Evolutionary conservation across 495 filamentous ascomycete genomes (phyloP).

Genomic region (Lophium mytilinum): DNA sequence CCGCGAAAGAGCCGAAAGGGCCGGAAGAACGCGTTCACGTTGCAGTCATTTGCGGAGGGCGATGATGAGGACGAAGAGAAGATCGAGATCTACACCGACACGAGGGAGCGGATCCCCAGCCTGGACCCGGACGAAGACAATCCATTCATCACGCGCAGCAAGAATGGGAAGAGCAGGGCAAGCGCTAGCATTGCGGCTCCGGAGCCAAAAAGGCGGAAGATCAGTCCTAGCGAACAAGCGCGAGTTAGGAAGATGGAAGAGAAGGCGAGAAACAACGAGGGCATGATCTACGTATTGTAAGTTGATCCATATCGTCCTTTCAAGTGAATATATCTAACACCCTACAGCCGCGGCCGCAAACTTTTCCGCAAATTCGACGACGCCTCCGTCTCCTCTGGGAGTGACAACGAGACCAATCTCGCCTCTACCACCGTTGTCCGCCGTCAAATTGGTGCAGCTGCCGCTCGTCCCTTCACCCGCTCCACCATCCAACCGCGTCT

Average conservation of each 20-base stretch:
- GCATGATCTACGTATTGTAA: slow-evolving; percentile 82
- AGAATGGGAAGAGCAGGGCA: slow-evolving; percentile 35
- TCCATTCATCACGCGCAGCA: slow-evolving; percentile 52
- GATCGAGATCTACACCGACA: slow-evolving; percentile 85
- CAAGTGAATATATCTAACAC: slow-evolving; percentile 6
- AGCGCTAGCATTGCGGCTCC: slow-evolving; percentile 1
- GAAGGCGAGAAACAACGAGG: slow-evolving; percentile 59
- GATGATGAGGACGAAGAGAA: slow-evolving; percentile 33
- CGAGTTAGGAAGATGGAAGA: slow-evolving; percentile 43
- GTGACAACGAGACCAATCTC: slow-evolving; percentile 38
- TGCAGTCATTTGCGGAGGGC: slow-evolving; percentile 62
- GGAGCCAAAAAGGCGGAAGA: slow-evolving; percentile 10
- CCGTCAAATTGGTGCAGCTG: slow-evolving; percentile 28
- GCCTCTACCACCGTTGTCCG: slow-evolving; percentile 43
- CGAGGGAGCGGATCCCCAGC: slow-evolving; percentile 74
- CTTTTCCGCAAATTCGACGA: slow-evolving; percentile 60
- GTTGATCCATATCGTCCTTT: slow-evolving; percentile 32
- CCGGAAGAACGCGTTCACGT: slow-evolving; percentile 52
- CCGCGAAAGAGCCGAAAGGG: slow-evolving; percentile 47
- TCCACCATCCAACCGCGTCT: slow-evolving; percentile 74
- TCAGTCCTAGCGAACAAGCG: neutral
- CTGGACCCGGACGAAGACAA: slow-evolving; percentile 58
- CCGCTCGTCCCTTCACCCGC: slow-evolving; percentile 53
- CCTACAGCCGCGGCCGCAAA: slow-evolving; percentile 76
- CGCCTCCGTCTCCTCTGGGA: slow-evolving; percentile 28